A percentile compares a stretch with the other conserved stretches of the same genome.
These are phyloP conservation scores for Sclerotinia nivalis DNA, from an alignment of 2,329 filamentous ascomycete genomes.

Conservation along the genomic window DNA sequence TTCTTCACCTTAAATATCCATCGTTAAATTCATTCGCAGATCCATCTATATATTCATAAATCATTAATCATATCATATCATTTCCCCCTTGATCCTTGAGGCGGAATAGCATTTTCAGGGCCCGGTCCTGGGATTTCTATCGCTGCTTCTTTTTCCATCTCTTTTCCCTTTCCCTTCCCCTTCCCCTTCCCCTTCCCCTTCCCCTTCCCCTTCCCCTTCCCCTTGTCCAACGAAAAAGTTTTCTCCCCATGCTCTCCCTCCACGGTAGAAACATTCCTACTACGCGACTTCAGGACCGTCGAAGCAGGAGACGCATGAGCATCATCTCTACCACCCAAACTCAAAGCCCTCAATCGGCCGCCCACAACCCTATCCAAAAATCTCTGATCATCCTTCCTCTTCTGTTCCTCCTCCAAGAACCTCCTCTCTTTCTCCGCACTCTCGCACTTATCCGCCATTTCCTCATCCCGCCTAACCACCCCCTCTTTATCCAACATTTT, in stretches of 20 bases:
- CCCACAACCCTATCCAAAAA: constrained; percentile 16
- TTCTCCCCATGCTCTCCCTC: not conserved
- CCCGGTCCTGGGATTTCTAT: not conserved
- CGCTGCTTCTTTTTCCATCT: not conserved
- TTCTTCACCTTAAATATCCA: not conserved
- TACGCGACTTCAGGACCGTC: not conserved
- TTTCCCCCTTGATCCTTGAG: not conserved
- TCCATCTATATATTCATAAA: not conserved
- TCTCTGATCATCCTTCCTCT: not conserved
- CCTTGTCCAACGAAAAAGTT: not conserved
- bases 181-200: not conserved
- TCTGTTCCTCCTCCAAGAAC: not conserved
- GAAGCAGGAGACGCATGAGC: not conserved
- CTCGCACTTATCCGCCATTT: not conserved
- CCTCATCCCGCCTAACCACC: not conserved
- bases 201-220: not conserved
- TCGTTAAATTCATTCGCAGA: not conserved
- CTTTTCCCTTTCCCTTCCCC: not conserved
- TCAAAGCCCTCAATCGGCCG: not conserved
- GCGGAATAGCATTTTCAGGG: not conserved
- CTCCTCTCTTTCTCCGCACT: constrained; percentile 11
- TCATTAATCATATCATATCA: not conserved
- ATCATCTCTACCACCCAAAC: not conserved
- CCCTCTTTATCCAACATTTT: constrained; percentile 2
- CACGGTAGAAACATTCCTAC: not conserved